Evolutionary conservation across 257 asterid species (phyloP).

Genomic region (Solanum pimpinellifolium): DNA sequence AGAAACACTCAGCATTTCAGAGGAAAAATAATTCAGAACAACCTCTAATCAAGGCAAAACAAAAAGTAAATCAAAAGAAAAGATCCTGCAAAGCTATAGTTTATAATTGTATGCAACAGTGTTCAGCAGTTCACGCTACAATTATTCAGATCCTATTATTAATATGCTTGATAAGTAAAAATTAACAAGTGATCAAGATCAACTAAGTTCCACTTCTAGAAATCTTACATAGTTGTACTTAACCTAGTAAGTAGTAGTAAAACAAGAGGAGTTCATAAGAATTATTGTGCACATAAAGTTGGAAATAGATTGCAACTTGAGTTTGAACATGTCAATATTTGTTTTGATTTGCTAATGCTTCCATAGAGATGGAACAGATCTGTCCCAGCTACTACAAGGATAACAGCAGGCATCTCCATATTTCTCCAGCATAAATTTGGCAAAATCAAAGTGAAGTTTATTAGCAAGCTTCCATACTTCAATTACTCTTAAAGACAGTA

Average conservation of each 20-base stretch:
- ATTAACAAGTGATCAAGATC: not conserved
- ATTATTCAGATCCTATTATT: not conserved
- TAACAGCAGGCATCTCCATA: not conserved
- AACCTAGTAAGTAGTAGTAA: not conserved
- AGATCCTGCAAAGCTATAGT: not conserved
- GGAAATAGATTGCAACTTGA: not conserved
- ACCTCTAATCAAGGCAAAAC: not conserved
- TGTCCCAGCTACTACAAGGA: not conserved
- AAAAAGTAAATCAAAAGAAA: not conserved
- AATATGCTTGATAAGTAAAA: not conserved
- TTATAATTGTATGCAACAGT: not conserved
- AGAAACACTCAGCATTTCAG: constrained; percentile 10
- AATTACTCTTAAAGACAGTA: not conserved
- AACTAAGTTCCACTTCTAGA: not conserved
- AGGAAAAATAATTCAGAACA: not conserved
- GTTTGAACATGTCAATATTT: not conserved
- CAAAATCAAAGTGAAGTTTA: not conserved
- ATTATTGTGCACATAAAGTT: not conserved
- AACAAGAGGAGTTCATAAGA: not conserved
- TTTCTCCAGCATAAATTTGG: not conserved
- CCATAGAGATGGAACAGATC: not conserved
- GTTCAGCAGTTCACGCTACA: not conserved
- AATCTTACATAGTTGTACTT: not conserved
- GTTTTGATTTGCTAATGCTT: not conserved
- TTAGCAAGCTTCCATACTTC: constrained; percentile 5